Evolutionary conservation across 2,329 filamentous ascomycete species (phyloP), one percentile per base, ranked within the genome.

Genomic region (Trichothecium roseum): DNA sequence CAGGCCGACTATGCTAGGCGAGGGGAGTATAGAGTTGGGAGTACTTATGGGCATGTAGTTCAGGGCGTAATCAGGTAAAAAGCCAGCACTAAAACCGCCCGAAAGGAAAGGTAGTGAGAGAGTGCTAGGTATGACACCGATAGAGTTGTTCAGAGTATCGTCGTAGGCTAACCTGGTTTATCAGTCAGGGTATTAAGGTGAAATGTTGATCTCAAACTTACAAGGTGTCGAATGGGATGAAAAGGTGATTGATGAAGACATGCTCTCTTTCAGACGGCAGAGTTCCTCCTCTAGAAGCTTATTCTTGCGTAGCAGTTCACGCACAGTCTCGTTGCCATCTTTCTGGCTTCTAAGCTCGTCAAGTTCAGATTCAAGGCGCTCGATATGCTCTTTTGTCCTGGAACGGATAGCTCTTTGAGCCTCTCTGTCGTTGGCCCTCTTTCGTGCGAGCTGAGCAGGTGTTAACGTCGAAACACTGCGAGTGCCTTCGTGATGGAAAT

Each of bases 371-470:
- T 93, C 84, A 34, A 94, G 65, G 16, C 67, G 67, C 52, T 91
- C 84, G 49, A 94, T 94, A 55, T 86, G 83, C 51, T 82, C 76
- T 63, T 87, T 89, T 28, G 87, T 94, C 47, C 87, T 74, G 56
- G 87, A 84, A 34, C 87, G 72, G 43, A 94, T 94, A 29, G 84
- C 84, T 34, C 87, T 74, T 61, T 94, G 87, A 29, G 87, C 87
- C 59, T 94, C 85, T 42, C 87, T 76, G 56, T 94, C 87, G 63
- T 94, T 94, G 50, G 85, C 84, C 44, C 88, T 73, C 66, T 94
- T 95, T 57, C 87, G 83, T 20, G 82, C 84, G 40, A 94, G 73
- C 60, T 94, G 88, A 42, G 88, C 83, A 5, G 86, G 83, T 9
- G 85, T 93, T 52, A 94, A 69, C 50, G 84, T 89, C 43, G 86